These are phyloP conservation scores for Cladobotryum mycophilum DNA, from an alignment of 2,329 filamentous ascomycete species.

Conservation along the genomic window DNA sequence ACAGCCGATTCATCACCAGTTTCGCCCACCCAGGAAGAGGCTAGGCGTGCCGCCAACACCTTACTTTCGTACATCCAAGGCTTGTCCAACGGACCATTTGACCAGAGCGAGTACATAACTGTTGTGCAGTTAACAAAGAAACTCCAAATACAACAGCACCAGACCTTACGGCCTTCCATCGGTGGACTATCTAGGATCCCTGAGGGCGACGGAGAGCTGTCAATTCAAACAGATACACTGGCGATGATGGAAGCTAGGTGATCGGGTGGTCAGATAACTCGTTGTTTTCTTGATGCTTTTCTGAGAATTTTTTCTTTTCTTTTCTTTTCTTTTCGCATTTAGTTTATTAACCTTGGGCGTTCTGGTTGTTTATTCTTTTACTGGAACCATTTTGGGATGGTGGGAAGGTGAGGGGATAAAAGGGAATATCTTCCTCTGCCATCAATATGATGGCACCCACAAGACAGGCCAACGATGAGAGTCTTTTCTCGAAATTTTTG, in stretches of 20 bases:
- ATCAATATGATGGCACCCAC: neutral
- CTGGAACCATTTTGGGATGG: neutral
- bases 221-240: conserved; percentile 17
- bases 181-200: conserved; percentile 50
- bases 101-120: conserved; percentile 69
- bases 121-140: conserved; percentile 83
- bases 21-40: conserved; percentile 79
- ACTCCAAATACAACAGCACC: conserved; percentile 60
- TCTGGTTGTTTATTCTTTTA: conserved; percentile 13
- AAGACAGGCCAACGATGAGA: neutral
- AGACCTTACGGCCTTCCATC: conserved; percentile 29
- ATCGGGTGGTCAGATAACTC: conserved; percentile 8
- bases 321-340: neutral
- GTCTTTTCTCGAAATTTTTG: neutral
- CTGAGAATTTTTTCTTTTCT: conserved; percentile 7
- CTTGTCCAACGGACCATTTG: conserved; percentile 58
- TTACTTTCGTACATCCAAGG: conserved; percentile 76
- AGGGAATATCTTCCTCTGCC: too few relatives aligned
- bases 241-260: conserved; percentile 25
- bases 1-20: conserved; percentile 50
- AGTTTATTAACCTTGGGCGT: conserved; percentile 4
- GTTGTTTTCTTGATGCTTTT: conserved; percentile 1
- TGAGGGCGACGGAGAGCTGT: conserved; percentile 50
- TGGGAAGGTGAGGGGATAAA: neutral
- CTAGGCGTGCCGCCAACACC: conserved; percentile 71